Percentiles rank a stretch among this genome's conserved stretches.
Conservation (phyloP, 768 basidiomycete genomes). For the Tylopilus sp. region DNA sequence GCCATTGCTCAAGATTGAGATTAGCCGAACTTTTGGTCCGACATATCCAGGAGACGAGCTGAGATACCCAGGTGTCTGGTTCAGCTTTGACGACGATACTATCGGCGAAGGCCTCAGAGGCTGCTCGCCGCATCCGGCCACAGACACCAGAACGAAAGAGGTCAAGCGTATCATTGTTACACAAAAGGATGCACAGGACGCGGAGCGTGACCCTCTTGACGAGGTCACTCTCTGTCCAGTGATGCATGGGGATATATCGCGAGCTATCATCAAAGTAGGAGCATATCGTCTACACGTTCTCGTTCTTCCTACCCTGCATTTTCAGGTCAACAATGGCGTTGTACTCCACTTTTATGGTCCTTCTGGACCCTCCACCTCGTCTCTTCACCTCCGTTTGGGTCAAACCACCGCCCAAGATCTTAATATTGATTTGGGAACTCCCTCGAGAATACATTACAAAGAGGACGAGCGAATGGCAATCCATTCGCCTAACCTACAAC, state of each 20-base stretch:
- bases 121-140: slow-evolving; percentile 29
- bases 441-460: slow-evolving; percentile 76
- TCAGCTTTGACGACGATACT: slow-evolving; percentile 77
- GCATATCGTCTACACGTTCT: neutral
- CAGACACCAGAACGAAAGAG: slow-evolving; percentile 66
- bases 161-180: slow-evolving; percentile 73
- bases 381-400: slow-evolving; percentile 62
- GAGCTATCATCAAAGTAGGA: slow-evolving; percentile 64
- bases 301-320: neutral
- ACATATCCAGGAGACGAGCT: slow-evolving; percentile 78
- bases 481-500: slow-evolving; percentile 49
- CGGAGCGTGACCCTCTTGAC: slow-evolving; percentile 63
- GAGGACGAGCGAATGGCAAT: slow-evolving; percentile 89
- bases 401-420: slow-evolving; percentile 83
- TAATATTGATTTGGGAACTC: slow-evolving; percentile 73
- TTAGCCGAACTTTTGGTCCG: slow-evolving; percentile 75
- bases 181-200: slow-evolving; percentile 59
- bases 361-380: slow-evolving; percentile 31
- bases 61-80: slow-evolving; percentile 80
- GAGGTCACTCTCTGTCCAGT: slow-evolving; percentile 61
- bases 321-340: slow-evolving; percentile 71
- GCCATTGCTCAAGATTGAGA: slow-evolving; percentile 57
- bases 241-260: slow-evolving; percentile 71
- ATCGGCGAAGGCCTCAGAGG: slow-evolving; percentile 53
- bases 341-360: slow-evolving; percentile 64